Conservation (phyloP, 208 protist genomes). For the Wallacemonas sp. region DNA sequence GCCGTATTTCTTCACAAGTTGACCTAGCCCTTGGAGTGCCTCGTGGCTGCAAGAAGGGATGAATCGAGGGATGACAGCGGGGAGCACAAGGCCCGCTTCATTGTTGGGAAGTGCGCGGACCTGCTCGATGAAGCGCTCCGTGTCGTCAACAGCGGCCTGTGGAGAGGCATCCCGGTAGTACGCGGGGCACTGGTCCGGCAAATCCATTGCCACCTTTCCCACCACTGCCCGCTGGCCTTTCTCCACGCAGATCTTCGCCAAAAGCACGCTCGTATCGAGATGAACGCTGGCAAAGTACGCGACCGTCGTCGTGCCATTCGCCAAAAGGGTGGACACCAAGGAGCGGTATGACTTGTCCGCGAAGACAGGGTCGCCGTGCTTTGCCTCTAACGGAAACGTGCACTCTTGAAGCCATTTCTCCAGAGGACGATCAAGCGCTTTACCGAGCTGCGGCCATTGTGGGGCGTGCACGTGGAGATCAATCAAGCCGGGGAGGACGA, state of each 20-base stretch:
- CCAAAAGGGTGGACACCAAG: constrained; percentile 73
- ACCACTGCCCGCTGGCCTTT: constrained; percentile 90
- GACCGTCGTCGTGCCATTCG: constrained; percentile 91
- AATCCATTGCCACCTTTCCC: constrained; percentile 93
- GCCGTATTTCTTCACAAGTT: constrained; percentile 67
- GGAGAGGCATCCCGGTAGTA: constrained; percentile 88
- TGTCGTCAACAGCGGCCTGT: constrained; percentile 55
- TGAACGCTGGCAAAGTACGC: constrained; percentile 93
- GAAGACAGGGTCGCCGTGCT: constrained; percentile 76
- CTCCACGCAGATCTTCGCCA: constrained; percentile 74
- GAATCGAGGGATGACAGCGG: constrained; percentile 94
- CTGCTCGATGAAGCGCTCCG: constrained; percentile 64
- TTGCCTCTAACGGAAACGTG: constrained; percentile 92
- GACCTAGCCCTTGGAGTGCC: constrained; percentile 78
- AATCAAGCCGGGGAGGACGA: constrained; percentile 90
- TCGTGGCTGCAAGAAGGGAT: constrained; percentile 88
- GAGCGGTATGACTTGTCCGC: constrained; percentile 70
- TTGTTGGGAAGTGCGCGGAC: constrained; percentile 54
- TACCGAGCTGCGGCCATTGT: constrained; percentile 90
- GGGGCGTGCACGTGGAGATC: constrained; percentile 94
- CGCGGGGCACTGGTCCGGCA: constrained; percentile 74
- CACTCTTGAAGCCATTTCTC: constrained; percentile 91
- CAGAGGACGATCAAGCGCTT: constrained; percentile 82
- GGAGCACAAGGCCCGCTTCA: constrained; percentile 54
- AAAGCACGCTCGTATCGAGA: constrained; percentile 63